Conservation (phyloP, 2,329 filamentous ascomycete genomes). For the Neofusicoccum ribis region DNA sequence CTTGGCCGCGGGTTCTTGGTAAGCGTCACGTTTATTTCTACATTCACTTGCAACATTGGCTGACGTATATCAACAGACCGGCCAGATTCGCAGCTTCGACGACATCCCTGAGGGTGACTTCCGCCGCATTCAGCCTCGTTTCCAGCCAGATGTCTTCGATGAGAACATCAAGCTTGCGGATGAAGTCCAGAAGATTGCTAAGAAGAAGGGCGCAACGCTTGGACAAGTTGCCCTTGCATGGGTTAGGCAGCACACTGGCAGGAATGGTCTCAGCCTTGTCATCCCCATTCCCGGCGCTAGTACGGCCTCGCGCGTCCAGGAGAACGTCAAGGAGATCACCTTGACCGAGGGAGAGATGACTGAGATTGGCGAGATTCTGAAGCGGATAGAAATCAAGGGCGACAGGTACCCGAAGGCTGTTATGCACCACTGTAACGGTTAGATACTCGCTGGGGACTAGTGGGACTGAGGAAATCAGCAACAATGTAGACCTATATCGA, state of each 20-base stretch:
- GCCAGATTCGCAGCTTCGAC: constrained; percentile 47
- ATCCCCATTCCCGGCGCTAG: constrained; percentile 69
- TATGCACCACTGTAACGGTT: constrained; percentile 20
- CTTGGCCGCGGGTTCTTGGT: constrained; percentile 60
- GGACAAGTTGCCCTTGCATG: constrained; percentile 69
- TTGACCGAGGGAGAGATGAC: constrained; percentile 51
- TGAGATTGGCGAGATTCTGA: constrained; percentile 54
- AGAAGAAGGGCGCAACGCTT: constrained; percentile 58
- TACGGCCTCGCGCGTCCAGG: constrained; percentile 56
- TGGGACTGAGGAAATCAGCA: background rate
- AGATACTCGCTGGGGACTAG: background rate
- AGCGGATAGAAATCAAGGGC: constrained; percentile 46
- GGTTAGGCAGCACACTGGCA: constrained; percentile 52
- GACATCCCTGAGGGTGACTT: constrained; percentile 60
- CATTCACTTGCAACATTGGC: background rate
- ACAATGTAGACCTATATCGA: too few relatives aligned
- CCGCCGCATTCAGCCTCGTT: constrained; percentile 55
- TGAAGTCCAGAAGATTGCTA: constrained; percentile 60
- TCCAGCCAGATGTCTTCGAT: constrained; percentile 63
- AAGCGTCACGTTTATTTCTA: background rate
- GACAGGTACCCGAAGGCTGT: constrained; percentile 37
- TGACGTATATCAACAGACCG: constrained; percentile 23
- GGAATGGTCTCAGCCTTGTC: constrained; percentile 57
- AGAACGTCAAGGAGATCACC: constrained; percentile 54
- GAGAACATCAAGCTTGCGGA: constrained; percentile 65